phyloP scores from a whole-genome alignment of 805 yeast species.

The Candida glaebosa region DNA sequence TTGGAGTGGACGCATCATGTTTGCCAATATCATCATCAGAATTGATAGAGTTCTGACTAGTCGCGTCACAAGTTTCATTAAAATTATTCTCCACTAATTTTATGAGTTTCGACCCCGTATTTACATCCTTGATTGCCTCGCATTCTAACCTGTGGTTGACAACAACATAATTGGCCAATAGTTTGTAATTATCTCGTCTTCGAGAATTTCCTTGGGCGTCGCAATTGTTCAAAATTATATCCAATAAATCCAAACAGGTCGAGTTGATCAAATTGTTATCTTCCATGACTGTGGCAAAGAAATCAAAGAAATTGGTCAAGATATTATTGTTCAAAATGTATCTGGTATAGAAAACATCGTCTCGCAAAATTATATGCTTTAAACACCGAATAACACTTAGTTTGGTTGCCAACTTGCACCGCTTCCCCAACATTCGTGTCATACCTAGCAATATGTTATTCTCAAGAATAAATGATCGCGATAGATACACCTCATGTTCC shows the following conservation, averaged over 20 bases:
- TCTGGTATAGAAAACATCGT: constrained; percentile 59
- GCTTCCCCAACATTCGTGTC: constrained; percentile 41
- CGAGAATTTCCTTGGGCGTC: constrained; percentile 12
- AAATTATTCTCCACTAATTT: constrained; percentile 18
- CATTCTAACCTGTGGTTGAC: constrained; percentile 26
- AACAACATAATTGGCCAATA: constrained; percentile 28
- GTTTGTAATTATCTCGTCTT: constrained; percentile 21
- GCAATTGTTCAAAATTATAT: constrained; percentile 31
- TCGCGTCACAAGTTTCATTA: constrained; percentile 6
- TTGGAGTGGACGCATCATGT: constrained; percentile 27
- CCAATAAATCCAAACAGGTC: constrained; percentile 67
- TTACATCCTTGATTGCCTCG: constrained; percentile 18
- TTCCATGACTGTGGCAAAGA: constrained; percentile 46
- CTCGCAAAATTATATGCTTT: constrained; percentile 55
- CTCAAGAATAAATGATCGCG: constrained; percentile 62
- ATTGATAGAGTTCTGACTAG: constrained; percentile 9
- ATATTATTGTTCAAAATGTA: constrained; percentile 55
- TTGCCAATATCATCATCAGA: constrained; percentile 18
- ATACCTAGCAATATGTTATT: constrained; percentile 58
- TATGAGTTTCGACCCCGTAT: constrained; percentile 25
- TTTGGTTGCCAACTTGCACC: constrained; percentile 50
- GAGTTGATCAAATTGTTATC: constrained; percentile 69
- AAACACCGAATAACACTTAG: constrained; percentile 69
- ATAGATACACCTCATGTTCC: constrained; percentile 55
- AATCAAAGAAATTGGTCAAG: constrained; percentile 45